Base-by-base conservation (phyloP, 164 flowering plant species). In the Platanus orientalis region DNA sequence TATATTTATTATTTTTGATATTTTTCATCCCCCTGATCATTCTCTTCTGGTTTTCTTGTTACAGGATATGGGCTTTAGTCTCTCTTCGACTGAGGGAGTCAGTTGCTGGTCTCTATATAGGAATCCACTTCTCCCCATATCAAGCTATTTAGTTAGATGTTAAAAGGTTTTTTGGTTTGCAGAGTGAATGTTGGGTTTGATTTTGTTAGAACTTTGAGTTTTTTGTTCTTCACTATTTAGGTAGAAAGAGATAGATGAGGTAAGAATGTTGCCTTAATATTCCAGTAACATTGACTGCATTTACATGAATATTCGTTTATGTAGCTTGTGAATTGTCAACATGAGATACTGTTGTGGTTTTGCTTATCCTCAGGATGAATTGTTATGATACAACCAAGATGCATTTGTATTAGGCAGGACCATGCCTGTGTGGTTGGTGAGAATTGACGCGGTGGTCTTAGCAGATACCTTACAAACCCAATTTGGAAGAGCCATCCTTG, bases 21-120 rank as follows among this genome's bases (percentile, higher is more conserved):
- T 17, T 12, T 12, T 4, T 3, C 3, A n/a, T 17, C 21, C 20
- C 24, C 14, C 14, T 19, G n/a, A 17, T n/a, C 17, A 16, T 10
- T 58, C 12, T 40, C 7, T 36, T 40, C 0, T 39, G 25, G 6
- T 60, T n/a, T 27, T 19, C 13, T n/a, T 63, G 39, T 30, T 66
- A 60, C 84, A 76, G 84, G 84, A 81, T 39, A 76, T 81, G 82
- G 80, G 82, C 45, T 81, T 78, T 59, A 69, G 82, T n/a, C n/a
- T 69, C 71, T 81, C n/a, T 81, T 78, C 23, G 80, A 81, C 65
- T 81, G 63, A 75, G 77, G 52, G 25, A 14, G 14, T 11, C 7
- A 23, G 47, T 7, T 24, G 49, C 29, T 61, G 16, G 23, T 19
- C 23, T 26, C 19, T 49, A n/a, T 40, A 49, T 58, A 27, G 1